Evolutionary conservation across 169 alveolate genomes (phyloP), one percentile per base, ranked within the genome.

Genomic region (Ichthyophthirius multifiliis): DNA sequence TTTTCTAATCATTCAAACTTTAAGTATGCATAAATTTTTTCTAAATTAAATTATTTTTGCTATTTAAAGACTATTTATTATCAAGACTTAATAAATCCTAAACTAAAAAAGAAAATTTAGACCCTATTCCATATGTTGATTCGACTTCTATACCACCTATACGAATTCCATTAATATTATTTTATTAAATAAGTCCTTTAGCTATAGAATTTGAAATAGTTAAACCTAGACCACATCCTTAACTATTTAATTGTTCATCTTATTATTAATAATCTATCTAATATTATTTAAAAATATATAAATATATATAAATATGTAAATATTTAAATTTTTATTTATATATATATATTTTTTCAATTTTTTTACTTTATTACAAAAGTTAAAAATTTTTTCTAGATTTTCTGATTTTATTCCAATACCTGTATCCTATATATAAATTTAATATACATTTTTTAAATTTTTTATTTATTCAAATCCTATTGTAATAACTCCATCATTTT

Each of bases 401-500:
- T 55, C 71, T 55, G 23, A 6, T 23, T 12, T 31, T 12, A 65
- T 65, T 9, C 75, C 75, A 10, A 65, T 65, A 10, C 75, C 75
- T 3, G 75, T 65, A 35, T 65, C 75, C 20, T 65, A 30, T 12
- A 65, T 46, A 35, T 65, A 31, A 15, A 65, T 65, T 16, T 65
- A 32, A 32, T 32, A 32, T 5, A 65, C 32, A 15, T 31, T 31
- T 12, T 31, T 4, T 15, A 4, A 16, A 4, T 7, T 13, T 41
- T 41, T 41, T 41, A 7, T 30, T 4, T 31, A 23, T 1, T 6
- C 34, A 10, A 44, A 27, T 13, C 63, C 74, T 43, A 65, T 78
- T 9, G 43, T 65, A 44, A 78, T 45, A 20, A 15, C 30, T 12
- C 85, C 85, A n/a, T n/a, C n/a, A n/a, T 65, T 74, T 30, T 27